Evolutionary conservation across 495 filamentous ascomycete species (phyloP), one percentile per base, ranked within the genome.

Genomic region (Penicillium maclennaniae): DNA sequence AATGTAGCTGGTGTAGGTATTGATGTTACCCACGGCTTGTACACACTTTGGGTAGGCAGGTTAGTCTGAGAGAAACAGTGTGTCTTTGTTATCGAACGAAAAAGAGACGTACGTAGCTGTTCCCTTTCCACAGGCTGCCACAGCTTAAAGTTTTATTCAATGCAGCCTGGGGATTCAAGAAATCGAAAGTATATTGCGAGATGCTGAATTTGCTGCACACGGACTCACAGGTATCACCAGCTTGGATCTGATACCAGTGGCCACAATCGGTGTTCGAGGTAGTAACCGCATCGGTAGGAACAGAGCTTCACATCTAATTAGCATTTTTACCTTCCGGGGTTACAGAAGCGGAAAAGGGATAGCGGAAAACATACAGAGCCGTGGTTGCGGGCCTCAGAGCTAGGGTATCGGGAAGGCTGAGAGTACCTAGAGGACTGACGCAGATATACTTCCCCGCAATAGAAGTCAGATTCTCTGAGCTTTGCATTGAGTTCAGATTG

Each of bases 181-280:
- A 51, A 39, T 51, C 19, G 41, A 51, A 51, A 39, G 44, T 20
- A 21, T 38, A 31, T 43, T 34, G 23, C 6, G 49, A 21, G 40
- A 51, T 44, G 39, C 23, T 27, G 28, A 51, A 51, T 16, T 44
- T 51, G 19, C 17, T n/a, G 37, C 20, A 6, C 9, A 51, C 41
- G 34, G 25, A 17, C 17, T 38, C 40, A 37, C 49, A 51, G 16
- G 16, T 43, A 45, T 51, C 49, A 17, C 25, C 25, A 39, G 23
- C 42, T 45, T 51, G 41, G 49, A 51, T 44, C 17, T 28, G 40
- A 40, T 51, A 51, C 49, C 49, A 51, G 25, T 45, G 31, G 9
- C 49, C 49, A 44, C 49, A 51, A 28, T 51, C 27, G 41, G 40
- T 45, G 37, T 51, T 51, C 19, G 49, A 51, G 40, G 23, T 51